Evolutionary conservation across 192 early-diverging fungal species (phyloP).

Genomic region (Coemansia reversa): DNA sequence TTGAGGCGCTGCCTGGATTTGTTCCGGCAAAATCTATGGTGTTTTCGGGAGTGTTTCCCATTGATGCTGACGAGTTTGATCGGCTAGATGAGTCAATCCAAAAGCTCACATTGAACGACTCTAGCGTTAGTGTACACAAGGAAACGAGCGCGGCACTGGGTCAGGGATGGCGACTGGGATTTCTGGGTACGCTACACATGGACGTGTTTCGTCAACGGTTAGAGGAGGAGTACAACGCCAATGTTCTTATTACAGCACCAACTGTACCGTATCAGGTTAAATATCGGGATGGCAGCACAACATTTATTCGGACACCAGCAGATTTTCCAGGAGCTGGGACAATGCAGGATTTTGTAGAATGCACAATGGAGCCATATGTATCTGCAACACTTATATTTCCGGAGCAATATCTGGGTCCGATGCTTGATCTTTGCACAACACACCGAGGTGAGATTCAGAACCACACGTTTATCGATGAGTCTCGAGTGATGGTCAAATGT

Average conservation of each 20-base stretch:
- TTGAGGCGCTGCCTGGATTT: constrained; percentile 84
- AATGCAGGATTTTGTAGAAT: constrained; percentile 59
- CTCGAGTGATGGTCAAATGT: constrained; percentile 83
- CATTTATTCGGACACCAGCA: constrained; percentile 76
- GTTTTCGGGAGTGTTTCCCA: constrained; percentile 92
- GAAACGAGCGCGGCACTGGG: constrained; percentile 84
- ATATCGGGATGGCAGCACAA: constrained; percentile 31
- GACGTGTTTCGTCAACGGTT: constrained; percentile 95
- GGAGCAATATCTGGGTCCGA: constrained; percentile 69
- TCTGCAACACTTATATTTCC: constrained; percentile 91
- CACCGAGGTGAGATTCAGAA: constrained; percentile 81
- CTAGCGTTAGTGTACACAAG: constrained; percentile 84
- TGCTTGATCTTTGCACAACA: constrained; percentile 72
- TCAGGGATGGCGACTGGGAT: constrained; percentile 95
- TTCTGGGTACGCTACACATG: constrained; percentile 96
- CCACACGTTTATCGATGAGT: constrained; percentile 85
- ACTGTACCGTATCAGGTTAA: constrained; percentile 83
- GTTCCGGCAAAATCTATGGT: constrained; percentile 95
- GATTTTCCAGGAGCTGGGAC: constrained; percentile 85
- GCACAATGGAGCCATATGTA: constrained; percentile 89
- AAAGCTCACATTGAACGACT: constrained; percentile 93
- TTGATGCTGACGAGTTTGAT: constrained; percentile 85
- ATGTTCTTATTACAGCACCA: constrained; percentile 87
- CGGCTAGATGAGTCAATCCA: constrained; percentile 89
- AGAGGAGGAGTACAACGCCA: constrained; percentile 90